phyloP scores from a whole-genome alignment of 768 basidiomycete species.

The Agaricus bisporus region DNA sequence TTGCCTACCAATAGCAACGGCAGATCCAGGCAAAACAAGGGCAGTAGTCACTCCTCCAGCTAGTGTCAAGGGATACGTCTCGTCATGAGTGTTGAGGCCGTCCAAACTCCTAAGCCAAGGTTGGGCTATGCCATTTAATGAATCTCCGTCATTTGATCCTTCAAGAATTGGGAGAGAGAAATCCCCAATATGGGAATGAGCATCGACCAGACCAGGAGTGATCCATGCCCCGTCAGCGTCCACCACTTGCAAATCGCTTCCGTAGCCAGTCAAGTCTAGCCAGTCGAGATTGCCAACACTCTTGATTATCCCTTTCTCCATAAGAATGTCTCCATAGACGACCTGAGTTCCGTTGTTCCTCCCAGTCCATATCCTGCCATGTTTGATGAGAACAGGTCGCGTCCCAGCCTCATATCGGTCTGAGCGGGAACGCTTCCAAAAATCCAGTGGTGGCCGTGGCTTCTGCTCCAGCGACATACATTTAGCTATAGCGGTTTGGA shows the following conservation, averaged over 20 bases:
- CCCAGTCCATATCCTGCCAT: conserved; percentile 85
- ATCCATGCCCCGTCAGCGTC: conserved; percentile 72
- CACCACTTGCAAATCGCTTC: conserved; percentile 38
- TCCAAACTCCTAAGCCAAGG: conserved; percentile 74
- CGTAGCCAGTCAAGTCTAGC: conserved; percentile 18
- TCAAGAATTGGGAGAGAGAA: conserved; percentile 40
- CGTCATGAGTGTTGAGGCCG: conserved; percentile 77
- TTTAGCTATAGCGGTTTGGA: conserved; percentile 27
- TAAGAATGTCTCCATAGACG: conserved; percentile 55
- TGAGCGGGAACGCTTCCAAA: conserved; percentile 44
- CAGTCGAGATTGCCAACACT: conserved; percentile 42
- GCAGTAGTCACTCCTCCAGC: conserved; percentile 78
- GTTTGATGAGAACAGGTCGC: conserved; percentile 55
- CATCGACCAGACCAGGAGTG: conserved; percentile 67
- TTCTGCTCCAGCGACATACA: conserved; percentile 36
- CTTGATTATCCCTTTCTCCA: conserved; percentile 67
- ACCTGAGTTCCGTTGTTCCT: conserved; percentile 60
- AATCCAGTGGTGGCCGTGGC: conserved; percentile 40
- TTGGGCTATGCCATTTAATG: conserved; percentile 35
- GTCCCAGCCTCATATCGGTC: conserved; percentile 67
- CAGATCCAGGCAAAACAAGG: conserved; percentile 70
- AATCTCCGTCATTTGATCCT: conserved; percentile 55
- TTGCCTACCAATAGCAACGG: conserved; percentile 50
- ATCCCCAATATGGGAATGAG: conserved; percentile 66
- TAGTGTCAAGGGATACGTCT: conserved; percentile 61